Percentiles rank a stretch among this genome's conserved stretches.
Evolutionary conservation across 768 basidiomycete species (phyloP).

Genomic region (Termitomyces bulborhizus): DNA sequence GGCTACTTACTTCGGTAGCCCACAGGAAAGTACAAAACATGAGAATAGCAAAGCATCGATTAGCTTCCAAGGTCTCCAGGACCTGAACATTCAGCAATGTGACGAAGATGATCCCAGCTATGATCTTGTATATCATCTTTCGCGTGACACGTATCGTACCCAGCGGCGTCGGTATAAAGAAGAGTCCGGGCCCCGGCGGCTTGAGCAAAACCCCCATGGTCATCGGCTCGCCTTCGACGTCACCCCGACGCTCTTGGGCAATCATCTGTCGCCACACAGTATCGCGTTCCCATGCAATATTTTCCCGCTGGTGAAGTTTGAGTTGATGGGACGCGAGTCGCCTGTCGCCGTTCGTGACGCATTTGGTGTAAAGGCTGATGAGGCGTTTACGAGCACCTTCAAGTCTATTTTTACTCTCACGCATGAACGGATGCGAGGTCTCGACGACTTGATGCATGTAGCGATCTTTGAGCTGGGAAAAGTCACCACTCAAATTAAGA

Average conservation of each 20-base stretch:
- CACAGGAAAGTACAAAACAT: constrained; percentile 89
- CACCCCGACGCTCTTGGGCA: constrained; percentile 69
- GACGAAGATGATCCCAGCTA: constrained; percentile 55
- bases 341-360: constrained; percentile 71
- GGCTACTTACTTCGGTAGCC: constrained; percentile 80
- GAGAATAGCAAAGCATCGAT: constrained; percentile 86
- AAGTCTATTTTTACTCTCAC: constrained; percentile 54
- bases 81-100: constrained; percentile 53
- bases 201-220: constrained; percentile 40
- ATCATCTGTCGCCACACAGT: constrained; percentile 98
- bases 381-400: constrained; percentile 53
- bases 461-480: constrained; percentile 58
- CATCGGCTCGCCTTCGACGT: constrained; percentile 24
- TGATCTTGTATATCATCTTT: constrained; percentile 49
- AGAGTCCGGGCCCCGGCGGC: constrained; percentile 37
- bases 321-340: constrained; percentile 73
- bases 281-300: constrained; percentile 95
- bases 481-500: not conserved
- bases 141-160: constrained; percentile 62
- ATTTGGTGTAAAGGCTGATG: constrained; percentile 73
- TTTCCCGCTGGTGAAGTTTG: constrained; percentile 81
- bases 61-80: constrained; percentile 64
- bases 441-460: constrained; percentile 75
- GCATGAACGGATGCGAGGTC: constrained; percentile 59
- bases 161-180: constrained; percentile 57